A percentile compares a stretch with the other conserved stretches of the same genome.
phyloP scores from a whole-genome alignment of 352 stramenopile species.

The Phytophthora sojae region DNA sequence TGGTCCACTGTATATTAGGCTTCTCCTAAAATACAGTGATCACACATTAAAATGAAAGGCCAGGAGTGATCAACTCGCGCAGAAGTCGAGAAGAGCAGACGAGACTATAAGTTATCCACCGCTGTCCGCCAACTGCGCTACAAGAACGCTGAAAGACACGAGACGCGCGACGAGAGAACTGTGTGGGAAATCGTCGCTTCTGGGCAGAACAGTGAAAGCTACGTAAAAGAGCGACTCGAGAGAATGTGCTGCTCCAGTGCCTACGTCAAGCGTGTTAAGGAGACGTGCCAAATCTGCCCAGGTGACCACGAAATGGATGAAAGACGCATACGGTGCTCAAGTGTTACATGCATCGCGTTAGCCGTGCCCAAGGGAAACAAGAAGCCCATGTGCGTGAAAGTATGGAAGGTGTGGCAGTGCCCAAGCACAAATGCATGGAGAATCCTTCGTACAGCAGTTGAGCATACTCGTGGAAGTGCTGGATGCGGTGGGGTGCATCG shows the following conservation, averaged over 20 bases:
- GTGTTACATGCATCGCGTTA: neutral
- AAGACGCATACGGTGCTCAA: neutral
- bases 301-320: neutral
- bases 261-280: constrained; percentile 1
- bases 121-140: neutral
- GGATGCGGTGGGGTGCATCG: neutral
- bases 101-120: neutral
- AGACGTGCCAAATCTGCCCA: no score
- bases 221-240: neutral
- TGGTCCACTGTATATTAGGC: no score
- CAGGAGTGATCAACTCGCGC: neutral
- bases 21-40: no score
- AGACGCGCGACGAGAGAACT: neutral
- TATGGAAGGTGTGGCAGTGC: constrained; percentile 7
- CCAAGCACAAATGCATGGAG: neutral
- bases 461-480: constrained; percentile 1
- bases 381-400: neutral
- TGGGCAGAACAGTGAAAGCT: neutral
- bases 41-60: neutral
- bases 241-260: neutral
- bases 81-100: neutral
- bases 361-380: neutral
- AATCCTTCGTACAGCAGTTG: neutral
- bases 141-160: neutral
- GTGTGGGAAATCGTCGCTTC: constrained; percentile 1